A percentile compares a stretch with the other conserved stretches of the same genome.
phyloP scores from a whole-genome alignment of 2,329 filamentous ascomycete genomes.

The Fusarium fujikuroi region DNA sequence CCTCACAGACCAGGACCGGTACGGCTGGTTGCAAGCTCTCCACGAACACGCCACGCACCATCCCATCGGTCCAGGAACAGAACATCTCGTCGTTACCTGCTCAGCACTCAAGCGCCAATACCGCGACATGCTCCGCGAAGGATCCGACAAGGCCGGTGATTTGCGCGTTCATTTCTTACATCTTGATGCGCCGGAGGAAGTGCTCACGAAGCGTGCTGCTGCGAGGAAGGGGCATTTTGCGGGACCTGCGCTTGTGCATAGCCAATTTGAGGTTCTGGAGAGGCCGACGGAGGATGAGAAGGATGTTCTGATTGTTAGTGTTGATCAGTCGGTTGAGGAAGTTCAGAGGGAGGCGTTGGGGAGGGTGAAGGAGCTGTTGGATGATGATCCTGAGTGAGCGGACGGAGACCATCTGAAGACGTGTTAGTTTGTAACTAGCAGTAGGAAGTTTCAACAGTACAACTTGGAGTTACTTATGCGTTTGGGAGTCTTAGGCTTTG shows the following conservation, averaged over 20 bases:
- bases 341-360: slow-evolving; percentile 22
- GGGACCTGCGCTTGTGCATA: slow-evolving; percentile 8
- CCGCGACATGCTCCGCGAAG: slow-evolving; percentile 20
- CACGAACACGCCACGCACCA: slow-evolving; percentile 16
- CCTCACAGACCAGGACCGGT: slow-evolving; percentile 20
- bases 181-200: slow-evolving; percentile 26
- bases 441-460: accelerated
- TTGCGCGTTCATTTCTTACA: slow-evolving; percentile 23
- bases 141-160: slow-evolving; percentile 17
- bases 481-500: no score
- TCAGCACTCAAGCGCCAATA: slow-evolving; percentile 27
- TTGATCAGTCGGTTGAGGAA: slow-evolving; percentile 15
- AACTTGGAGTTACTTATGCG: not conserved
- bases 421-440: accelerated
- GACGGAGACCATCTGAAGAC: not conserved
- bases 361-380: slow-evolving; percentile 5
- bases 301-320: slow-evolving; percentile 18
- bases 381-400: slow-evolving; percentile 7
- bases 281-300: not conserved
- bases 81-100: slow-evolving; percentile 29
- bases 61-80: slow-evolving; percentile 20
- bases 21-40: slow-evolving; percentile 10
- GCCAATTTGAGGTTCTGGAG: slow-evolving; percentile 20
- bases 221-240: slow-evolving; percentile 24
- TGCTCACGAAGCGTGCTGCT: slow-evolving; percentile 10